Conservation (phyloP, 2,329 filamentous ascomycete species). For the Hysterium pulicare region DNA sequence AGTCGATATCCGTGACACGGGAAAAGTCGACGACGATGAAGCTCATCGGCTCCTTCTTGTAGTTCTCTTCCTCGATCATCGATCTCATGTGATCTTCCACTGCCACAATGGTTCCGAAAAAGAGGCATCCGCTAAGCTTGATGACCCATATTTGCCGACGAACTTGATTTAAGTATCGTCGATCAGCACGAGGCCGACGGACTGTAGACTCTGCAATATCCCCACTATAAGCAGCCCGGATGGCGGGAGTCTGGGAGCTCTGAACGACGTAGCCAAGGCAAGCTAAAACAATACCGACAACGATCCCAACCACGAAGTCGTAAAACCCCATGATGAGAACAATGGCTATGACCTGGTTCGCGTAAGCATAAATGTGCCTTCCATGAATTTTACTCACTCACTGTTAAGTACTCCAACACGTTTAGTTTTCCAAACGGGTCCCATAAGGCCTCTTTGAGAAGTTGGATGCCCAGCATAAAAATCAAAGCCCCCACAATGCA, state of each 20-base stretch:
- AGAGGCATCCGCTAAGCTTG: conserved; percentile 92
- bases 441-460: conserved; percentile 84
- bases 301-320: conserved; percentile 93
- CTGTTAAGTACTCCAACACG: conserved; percentile 82
- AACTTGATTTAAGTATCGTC: conserved; percentile 79
- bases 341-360: conserved; percentile 71
- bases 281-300: conserved; percentile 85
- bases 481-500: conserved; percentile 97
- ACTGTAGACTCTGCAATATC: conserved; percentile 90
- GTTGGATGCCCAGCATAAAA: conserved; percentile 89
- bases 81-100: conserved; percentile 85
- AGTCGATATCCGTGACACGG: conserved; percentile 89
- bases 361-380: no score
- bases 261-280: conserved; percentile 90
- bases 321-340: conserved; percentile 94
- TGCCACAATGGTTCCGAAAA: conserved; percentile 95
- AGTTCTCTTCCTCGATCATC: conserved; percentile 78
- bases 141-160: conserved; percentile 86
- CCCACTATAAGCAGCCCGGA: conserved; percentile 86
- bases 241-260: conserved; percentile 82
- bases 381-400: conserved; percentile 42
- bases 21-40: conserved; percentile 87
- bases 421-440: conserved; percentile 86
- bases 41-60: conserved; percentile 73
- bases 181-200: conserved; percentile 82